These are phyloP conservation scores for Mycosarcoma mackinlayi DNA, from an alignment of 1,284 basidiomycete species.

Conservation along the genomic window DNA sequence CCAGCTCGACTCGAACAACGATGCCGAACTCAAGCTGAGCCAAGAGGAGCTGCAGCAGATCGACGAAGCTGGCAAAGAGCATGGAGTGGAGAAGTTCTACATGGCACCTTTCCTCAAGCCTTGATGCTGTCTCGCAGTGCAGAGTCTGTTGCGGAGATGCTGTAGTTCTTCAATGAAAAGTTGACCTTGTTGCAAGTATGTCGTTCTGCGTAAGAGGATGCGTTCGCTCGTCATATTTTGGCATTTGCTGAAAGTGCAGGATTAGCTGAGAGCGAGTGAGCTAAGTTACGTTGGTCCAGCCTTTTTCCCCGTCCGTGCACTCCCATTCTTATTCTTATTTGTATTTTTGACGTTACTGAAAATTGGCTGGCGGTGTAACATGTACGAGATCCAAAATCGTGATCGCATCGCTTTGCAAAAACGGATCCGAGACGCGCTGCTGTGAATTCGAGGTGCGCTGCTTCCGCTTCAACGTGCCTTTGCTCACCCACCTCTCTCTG, in stretches of 20 bases:
- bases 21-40: constrained; percentile 22
- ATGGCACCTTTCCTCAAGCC: constrained; percentile 38
- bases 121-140: too few relatives aligned
- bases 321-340: too few relatives aligned
- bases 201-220: too few relatives aligned
- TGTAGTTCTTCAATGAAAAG: too few relatives aligned
- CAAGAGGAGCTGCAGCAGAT: constrained; percentile 46
- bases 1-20: constrained; percentile 41
- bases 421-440: constrained; percentile 38
- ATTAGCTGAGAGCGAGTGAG: too few relatives aligned
- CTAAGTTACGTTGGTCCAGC: too few relatives aligned
- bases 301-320: too few relatives aligned
- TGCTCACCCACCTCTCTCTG: background rate
- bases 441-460: constrained; percentile 17
- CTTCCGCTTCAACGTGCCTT: background rate
- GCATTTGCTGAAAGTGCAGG: too few relatives aligned
- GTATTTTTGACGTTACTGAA: background rate
- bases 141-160: too few relatives aligned
- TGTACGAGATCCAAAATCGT: constrained; percentile 11
- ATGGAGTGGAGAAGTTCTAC: constrained; percentile 48
- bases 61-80: constrained; percentile 43
- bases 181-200: too few relatives aligned
- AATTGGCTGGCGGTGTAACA: constrained; percentile 7
- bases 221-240: too few relatives aligned
- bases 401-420: constrained; percentile 14